Evolutionary conservation across 345 rosid species (phyloP).

Genomic region (Draba incana): DNA sequence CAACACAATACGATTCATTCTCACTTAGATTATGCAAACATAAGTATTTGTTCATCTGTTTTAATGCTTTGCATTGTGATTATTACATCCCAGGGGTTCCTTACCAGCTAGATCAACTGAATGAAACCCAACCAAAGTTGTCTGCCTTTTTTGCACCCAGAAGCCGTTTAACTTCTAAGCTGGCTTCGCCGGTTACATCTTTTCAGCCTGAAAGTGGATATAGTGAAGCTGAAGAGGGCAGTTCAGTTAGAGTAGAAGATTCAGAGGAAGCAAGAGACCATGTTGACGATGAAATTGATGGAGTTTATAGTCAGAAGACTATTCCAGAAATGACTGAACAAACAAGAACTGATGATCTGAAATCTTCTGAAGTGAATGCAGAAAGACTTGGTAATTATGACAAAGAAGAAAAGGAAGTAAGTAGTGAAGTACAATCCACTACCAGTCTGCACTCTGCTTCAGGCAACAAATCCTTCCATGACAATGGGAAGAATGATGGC

Average conservation of each 20-base stretch:
- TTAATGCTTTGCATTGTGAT: background rate
- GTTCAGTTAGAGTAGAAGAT: constrained; percentile 41
- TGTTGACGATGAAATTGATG: constrained; percentile 40
- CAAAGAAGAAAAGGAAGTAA: constrained; percentile 42
- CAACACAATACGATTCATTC: constrained; percentile 14
- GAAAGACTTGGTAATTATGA: constrained; percentile 39
- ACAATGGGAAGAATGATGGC: constrained; percentile 39
- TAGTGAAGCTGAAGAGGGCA: constrained; percentile 47
- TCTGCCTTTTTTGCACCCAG: constrained; percentile 70
- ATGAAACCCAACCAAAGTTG: constrained; percentile 80
- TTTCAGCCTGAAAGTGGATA: constrained; percentile 44
- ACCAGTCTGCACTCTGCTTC: constrained; percentile 42
- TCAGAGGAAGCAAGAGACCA: constrained; percentile 34
- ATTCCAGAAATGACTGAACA: constrained; percentile 37
- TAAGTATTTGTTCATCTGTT: background rate
- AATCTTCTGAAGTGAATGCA: constrained; percentile 42
- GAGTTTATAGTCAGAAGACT: constrained; percentile 32
- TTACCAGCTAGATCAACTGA: constrained; percentile 87
- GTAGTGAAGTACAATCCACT: constrained; percentile 40
- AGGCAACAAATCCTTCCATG: constrained; percentile 38
- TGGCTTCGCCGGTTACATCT: constrained; percentile 33
- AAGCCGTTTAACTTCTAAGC: constrained; percentile 40
- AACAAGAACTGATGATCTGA: constrained; percentile 39
- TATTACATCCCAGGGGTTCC: constrained; percentile 67
- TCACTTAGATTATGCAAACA: constrained; percentile 15